Percentiles rank a stretch among this genome's conserved stretches.
phyloP scores from a whole-genome alignment of 148 eudicot genomes.

The Chenopodium suecicum region DNA sequence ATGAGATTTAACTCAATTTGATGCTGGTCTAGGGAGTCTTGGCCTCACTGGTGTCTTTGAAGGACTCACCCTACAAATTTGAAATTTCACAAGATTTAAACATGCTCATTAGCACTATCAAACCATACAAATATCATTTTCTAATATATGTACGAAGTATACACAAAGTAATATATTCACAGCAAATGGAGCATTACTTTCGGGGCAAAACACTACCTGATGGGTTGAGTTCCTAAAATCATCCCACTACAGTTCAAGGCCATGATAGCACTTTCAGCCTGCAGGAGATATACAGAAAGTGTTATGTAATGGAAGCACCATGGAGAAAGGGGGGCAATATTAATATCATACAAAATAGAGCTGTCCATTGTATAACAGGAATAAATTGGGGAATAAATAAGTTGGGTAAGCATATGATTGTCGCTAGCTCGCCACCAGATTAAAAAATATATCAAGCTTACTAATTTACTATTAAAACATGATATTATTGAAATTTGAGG shows the following conservation, averaged over 20 bases:
- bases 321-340: not conserved
- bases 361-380: not conserved
- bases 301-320: not conserved
- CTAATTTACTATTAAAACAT: not conserved
- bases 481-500: not conserved
- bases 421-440: not conserved
- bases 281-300: constrained; percentile 17
- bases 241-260: constrained; percentile 88
- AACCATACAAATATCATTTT: not conserved
- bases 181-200: not conserved
- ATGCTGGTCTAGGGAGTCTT: constrained; percentile 46
- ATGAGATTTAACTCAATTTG: constrained; percentile 18
- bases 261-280: constrained; percentile 87
- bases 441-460: not conserved
- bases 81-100: constrained; percentile 5
- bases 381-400: not conserved
- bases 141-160: too few species aligned
- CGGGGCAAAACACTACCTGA: constrained; percentile 51
- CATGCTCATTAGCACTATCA: not conserved
- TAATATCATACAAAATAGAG: not conserved
- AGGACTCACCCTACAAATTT: constrained; percentile 78
- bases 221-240: constrained; percentile 68
- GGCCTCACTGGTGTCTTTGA: constrained; percentile 99
- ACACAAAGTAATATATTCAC: too few species aligned
- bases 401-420: not conserved